Evolutionary conservation across 2,329 filamentous ascomycete species (phyloP), one percentile per base, ranked within the genome.

Genomic region (Phialophora tarda): DNA sequence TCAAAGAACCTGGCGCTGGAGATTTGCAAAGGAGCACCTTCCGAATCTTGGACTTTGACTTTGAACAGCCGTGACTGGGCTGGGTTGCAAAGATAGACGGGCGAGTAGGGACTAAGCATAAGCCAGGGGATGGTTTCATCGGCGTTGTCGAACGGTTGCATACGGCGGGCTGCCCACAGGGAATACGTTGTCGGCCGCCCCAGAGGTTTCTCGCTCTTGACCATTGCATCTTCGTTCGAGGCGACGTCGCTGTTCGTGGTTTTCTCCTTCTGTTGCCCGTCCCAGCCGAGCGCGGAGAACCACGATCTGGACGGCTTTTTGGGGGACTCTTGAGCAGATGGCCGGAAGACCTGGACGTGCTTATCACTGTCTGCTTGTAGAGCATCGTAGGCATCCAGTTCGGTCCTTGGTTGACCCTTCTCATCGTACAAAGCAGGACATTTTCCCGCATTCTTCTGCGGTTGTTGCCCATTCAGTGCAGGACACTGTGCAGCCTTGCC

Each of bases 61-160:
- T 67, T 63, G 61, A 68, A 70, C 34, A 70, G 54, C 26, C 68
- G 53, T 14, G 69, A 55, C 32, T 69, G 69, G 5, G 62, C 57
- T n/a, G 67, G 67, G 47, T 69, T 69, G 59, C 59, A 69, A 26
- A 71, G 67, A 41, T 69, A 71, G n/a, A 84, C 73, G 0, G 85
- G 85, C 1, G 85, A 88, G 73, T 88, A 88, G 0, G 80, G 77
- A 68, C 79, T 84, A 48, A 79, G 78, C 67, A 81, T 71, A n/a
- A 82, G 72, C 69, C 82, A 82, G 2, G 76, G 71, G 10, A 76
- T 71, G 4, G 75, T 75, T 63, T 78, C 70, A 32, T 79, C 78
- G 23, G 77, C 75, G 23, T 77, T 69, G 59, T 73, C 70, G 24
- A 77, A 74, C 64, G 75, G 73, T 59, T 77, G 75, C 47, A 72